These are phyloP conservation scores for Scutellaria minor DNA, from an alignment of 257 asterid genomes.

Conservation along the genomic window DNA sequence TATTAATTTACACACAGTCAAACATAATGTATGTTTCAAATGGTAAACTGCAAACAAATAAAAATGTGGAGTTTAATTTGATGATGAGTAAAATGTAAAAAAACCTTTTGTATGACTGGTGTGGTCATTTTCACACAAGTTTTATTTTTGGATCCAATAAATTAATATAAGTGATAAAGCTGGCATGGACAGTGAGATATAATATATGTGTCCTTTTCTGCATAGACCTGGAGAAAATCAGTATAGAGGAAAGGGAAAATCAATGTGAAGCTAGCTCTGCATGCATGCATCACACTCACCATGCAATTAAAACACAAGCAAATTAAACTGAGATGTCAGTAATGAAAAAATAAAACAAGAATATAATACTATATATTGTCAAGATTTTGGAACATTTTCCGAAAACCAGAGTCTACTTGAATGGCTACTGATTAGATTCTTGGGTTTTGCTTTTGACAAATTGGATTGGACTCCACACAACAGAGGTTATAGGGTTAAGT, in stretches of 20 bases:
- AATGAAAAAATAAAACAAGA: not conserved
- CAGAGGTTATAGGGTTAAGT: not conserved
- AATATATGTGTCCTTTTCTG: conserved; percentile 33
- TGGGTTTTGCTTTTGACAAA: conserved; percentile 28
- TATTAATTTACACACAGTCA: no score
- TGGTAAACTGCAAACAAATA: no score
- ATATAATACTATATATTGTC: not conserved
- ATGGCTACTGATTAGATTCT: conserved; percentile 30
- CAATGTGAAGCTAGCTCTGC: conserved; percentile 33
- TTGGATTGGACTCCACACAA: conserved; percentile 33
- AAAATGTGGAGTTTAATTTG: no score
- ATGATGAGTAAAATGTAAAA: no score
- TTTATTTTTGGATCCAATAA: no score
- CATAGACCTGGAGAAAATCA: conserved; percentile 36
- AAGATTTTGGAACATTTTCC: conserved; percentile 25
- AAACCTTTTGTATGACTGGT: no score
- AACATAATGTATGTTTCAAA: no score
- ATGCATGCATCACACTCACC: conserved; percentile 43
- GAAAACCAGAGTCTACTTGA: conserved; percentile 29
- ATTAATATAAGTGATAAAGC: not conserved
- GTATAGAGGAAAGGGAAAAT: conserved; percentile 17
- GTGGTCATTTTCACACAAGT: no score
- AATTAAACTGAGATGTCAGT: conserved; percentile 13
- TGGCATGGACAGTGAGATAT: not conserved
- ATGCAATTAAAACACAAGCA: conserved; percentile 21